Percentiles rank a stretch among this genome's conserved stretches.
Evolutionary conservation across 2,329 filamentous ascomycete genomes (phyloP).

Genomic region (Claviceps sorghi): DNA sequence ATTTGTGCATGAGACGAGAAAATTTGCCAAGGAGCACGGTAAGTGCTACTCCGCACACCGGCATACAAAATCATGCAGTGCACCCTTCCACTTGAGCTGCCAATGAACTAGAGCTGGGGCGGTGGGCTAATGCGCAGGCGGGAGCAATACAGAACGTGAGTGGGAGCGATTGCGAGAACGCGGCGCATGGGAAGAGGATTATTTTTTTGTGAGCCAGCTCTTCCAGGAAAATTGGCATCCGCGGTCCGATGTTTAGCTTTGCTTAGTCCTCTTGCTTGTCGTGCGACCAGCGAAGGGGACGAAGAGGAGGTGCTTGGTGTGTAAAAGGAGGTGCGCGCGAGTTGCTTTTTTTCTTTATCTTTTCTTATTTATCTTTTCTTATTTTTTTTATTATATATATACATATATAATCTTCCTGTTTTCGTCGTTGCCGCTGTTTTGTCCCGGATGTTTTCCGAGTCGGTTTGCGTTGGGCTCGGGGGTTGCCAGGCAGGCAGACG

Average conservation of each 20-base stretch:
- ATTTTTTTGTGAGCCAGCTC: constrained; percentile 45
- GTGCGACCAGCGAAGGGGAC: not conserved
- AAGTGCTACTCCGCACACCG: constrained; percentile 17
- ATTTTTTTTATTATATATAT: not conserved
- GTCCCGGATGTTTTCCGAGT: no score
- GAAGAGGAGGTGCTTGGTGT: not conserved
- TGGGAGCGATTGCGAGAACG: constrained; percentile 33
- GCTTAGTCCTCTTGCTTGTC: not conserved
- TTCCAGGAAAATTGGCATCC: constrained; percentile 40
- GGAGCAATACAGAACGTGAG: constrained; percentile 14
- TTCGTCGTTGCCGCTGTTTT: not conserved
- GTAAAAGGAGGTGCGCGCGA: not conserved
- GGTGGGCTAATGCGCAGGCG: constrained; percentile 13
- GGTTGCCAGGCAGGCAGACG: not conserved
- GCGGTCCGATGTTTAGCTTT: constrained; percentile 7
- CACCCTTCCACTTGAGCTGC: not conserved
- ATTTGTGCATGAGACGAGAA: constrained; percentile 34
- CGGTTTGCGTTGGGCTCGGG: not conserved
- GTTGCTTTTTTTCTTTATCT: no score
- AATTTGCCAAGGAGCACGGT: constrained; percentile 31
- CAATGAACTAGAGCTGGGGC: constrained; percentile 10
- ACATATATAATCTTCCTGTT: not conserved
- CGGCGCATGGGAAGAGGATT: constrained; percentile 38
- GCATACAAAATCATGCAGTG: not conserved
- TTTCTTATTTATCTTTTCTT: not conserved